Evolutionary conservation across 1,284 basidiomycete genomes (phyloP), one percentile per base, ranked within the genome.

Genomic region (Leucoagaricus sp.): DNA sequence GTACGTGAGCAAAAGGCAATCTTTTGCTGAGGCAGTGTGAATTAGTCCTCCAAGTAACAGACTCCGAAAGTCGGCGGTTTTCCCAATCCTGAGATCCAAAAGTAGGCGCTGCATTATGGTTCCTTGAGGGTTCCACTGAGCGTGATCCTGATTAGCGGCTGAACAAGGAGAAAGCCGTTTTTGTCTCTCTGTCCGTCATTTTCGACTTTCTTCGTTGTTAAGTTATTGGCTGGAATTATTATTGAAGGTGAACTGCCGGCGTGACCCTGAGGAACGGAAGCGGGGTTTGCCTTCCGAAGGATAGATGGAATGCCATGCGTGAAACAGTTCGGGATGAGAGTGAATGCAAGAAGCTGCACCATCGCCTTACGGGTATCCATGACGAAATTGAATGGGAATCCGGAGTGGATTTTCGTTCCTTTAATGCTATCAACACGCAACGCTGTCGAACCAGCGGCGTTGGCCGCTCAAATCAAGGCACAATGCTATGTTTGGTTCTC

Each of bases 401-500:
- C 1, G n/a, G 47, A 33, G 21, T 6, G 15, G 23, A 31, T 21
- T 4, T n/a, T n/a, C n/a, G n/a, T n/a, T n/a, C n/a, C n/a, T n/a
- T n/a, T n/a, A n/a, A n/a, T n/a, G n/a, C n/a, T n/a, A n/a, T n/a
- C n/a, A n/a, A n/a, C n/a, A n/a, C n/a, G n/a, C n/a, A n/a, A n/a
- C n/a, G n/a, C n/a, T n/a, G n/a, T n/a, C n/a, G n/a, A n/a, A n/a
- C n/a, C n/a, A n/a, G n/a, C n/a, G n/a, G n/a, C n/a, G n/a, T n/a
- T n/a, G n/a, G n/a, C n/a, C n/a, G n/a, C n/a, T n/a, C n/a, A n/a
- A n/a, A n/a, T n/a, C n/a, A n/a, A 23, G 12, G 23, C 7, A 7
- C 4, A 21, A 5, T 40, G 17, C 23, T 25, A 23, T 55, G 33
- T 55, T 55, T 55, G 23, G n/a, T 49, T 55, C 48, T 47, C 47